phyloP scores from a whole-genome alignment of 371 early-diverging fungal genomes.

The Blastocladiella emersonii region DNA sequence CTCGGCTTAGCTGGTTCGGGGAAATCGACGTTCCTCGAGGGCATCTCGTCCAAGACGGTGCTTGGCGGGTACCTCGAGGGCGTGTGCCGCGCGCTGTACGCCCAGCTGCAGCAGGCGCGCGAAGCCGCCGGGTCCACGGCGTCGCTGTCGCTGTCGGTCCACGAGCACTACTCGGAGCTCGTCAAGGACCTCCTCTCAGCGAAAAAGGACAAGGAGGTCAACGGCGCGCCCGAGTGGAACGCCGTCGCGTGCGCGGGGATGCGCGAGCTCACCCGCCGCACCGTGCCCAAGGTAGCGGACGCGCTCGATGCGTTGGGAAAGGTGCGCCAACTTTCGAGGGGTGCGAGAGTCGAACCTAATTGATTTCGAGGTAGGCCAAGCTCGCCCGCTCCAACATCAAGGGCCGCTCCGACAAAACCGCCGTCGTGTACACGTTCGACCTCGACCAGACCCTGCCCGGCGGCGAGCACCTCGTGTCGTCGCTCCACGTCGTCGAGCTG shows the following conservation, averaged over 20 bases:
- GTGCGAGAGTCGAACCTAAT: too few relatives aligned
- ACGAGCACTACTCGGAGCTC: neutral
- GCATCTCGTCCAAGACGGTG: neutral
- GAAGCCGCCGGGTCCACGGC: too few relatives aligned
- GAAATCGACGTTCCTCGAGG: neutral
- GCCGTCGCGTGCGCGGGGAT: neutral
- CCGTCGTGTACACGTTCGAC: neutral
- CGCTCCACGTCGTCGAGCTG: neutral
- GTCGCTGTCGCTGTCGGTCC: neutral
- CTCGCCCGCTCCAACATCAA: neutral
- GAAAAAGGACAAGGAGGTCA: neutral
- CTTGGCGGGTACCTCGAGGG: neutral
- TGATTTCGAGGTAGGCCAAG: neutral
- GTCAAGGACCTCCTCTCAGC: neutral
- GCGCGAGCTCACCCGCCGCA: neutral
- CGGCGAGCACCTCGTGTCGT: neutral
- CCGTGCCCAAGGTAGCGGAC: neutral
- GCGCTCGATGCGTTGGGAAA: neutral
- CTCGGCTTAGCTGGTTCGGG: neutral
- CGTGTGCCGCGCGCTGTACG: neutral
- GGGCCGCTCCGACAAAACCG: neutral
- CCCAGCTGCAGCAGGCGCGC: too few relatives aligned
- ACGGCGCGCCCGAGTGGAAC: neutral
- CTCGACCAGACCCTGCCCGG: neutral
- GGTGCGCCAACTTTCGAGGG: too few relatives aligned